Base-by-base conservation (phyloP, 2,329 filamentous ascomycete species). In the Diaporthe vaccinii region DNA sequence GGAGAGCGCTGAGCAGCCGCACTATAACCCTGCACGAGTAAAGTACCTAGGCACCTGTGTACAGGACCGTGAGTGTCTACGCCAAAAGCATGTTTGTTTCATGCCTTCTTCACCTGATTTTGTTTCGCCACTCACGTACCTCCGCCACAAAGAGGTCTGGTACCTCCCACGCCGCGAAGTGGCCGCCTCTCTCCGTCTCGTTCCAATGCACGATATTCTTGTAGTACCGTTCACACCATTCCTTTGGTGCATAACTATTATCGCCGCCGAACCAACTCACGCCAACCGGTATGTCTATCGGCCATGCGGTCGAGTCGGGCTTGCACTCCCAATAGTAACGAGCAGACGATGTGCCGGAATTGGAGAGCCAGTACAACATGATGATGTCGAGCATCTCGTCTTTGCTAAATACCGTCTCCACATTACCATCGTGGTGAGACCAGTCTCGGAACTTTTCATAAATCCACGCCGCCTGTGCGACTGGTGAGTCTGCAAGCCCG, bases 321-420 rank as follows among this genome's bases (percentile, higher is more conserved):
- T 61, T 9, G 36, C n/a, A 28, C 14, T 61, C 58, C 58, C 58
- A 61, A 41, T 61, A 61, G 58, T 61, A 61, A 61, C 34, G 58
- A 61, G 58, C 58, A 61, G 58, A 61, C 14, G 58, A 61, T 17
- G 58, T 61, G 36, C 58, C 58, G 58, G 58, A 61, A 25, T 61
- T 61, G 34, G 58, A 61, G 36, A 61, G n/a, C 58, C 58, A 61
- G 58, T 61, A 61, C 14, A 61, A n/a, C 58, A 61, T 61, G 34
- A 61, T 61, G 0, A 7, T 61, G 34, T 61, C 58, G 58, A 61
- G 34, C 58, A 61, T 61, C 34, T 61, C 58, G 58, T 61, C 58
- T 41, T 61, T 61, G 22, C 58, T 61, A 9, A 61, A 61, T 4
- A 61, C 58, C 34, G 22, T 20, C 22, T 61, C 58, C 58, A 61